These are phyloP conservation scores for Fusarium citri DNA, from an alignment of 2,329 filamentous ascomycete species.

Conservation along the genomic window DNA sequence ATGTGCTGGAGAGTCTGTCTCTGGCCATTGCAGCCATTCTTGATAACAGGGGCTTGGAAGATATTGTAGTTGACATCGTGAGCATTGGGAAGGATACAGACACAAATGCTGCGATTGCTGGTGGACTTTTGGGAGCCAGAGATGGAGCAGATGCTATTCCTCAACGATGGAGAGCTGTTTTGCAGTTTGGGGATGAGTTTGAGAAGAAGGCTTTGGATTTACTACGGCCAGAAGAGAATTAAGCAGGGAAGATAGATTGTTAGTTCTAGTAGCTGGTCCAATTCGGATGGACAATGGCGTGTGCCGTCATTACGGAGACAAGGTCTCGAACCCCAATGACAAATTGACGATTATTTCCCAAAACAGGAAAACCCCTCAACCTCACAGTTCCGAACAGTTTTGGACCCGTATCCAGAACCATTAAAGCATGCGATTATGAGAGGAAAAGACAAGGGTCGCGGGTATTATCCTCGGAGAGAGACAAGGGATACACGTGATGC, in stretches of 20 bases:
- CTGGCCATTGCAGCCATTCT: constrained; percentile 57
- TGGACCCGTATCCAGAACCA: neutral
- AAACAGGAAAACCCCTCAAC: neutral
- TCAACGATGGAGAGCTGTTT: constrained; percentile 51
- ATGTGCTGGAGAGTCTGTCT: constrained; percentile 57
- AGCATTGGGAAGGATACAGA: constrained; percentile 59
- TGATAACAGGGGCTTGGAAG: constrained; percentile 54
- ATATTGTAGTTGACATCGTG: constrained; percentile 60
- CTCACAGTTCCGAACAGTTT: neutral
- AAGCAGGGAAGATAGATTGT: neutral
- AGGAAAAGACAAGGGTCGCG: neutral
- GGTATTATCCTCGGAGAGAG: neutral
- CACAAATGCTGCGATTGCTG: constrained; percentile 60
- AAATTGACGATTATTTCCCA: neutral
- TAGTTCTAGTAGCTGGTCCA: no score
- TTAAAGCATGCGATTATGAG: no score
- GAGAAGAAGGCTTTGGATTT: constrained; percentile 8
- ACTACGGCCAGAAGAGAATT: neutral
- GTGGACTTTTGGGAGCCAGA: constrained; percentile 58
- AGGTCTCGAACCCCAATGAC: neutral
- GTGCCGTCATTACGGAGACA: neutral
- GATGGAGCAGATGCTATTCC: constrained; percentile 58
- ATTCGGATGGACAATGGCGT: no score
- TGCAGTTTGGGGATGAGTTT: constrained; percentile 58
- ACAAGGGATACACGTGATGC: constrained; percentile 12